Evolutionary conservation across 75 land plant genomes (phyloP).

Genomic region (Selaginella tamariscina): DNA sequence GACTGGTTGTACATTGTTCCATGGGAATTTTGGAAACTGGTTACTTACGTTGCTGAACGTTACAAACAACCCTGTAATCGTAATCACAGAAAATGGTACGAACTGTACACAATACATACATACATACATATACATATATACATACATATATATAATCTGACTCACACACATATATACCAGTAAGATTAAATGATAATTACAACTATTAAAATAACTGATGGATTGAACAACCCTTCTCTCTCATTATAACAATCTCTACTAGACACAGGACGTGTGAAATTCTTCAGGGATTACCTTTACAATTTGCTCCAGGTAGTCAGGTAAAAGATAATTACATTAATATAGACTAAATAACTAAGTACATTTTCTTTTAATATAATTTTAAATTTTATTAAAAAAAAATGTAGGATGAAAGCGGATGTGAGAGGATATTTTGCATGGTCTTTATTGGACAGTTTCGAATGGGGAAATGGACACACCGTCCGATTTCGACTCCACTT

Average conservation of each 20-base stretch:
- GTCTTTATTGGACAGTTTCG: too few species aligned
- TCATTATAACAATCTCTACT: conserved; percentile 9
- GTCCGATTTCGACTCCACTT: too few species aligned
- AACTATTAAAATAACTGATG: conserved; percentile 18
- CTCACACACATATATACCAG: background rate
- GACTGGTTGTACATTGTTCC: conserved; percentile 49
- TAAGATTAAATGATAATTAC: too few species aligned
- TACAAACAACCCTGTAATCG: conserved; percentile 44
- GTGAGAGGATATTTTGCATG: too few species aligned
- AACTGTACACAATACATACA: background rate
- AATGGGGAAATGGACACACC: too few species aligned
- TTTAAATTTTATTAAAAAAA: too few species aligned
- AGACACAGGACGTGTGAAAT: conserved; percentile 16
- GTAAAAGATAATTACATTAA: too few species aligned
- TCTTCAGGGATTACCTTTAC: conserved; percentile 7
- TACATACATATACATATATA: too few species aligned
- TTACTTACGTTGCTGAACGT: conserved; percentile 34
- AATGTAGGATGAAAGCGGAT: too few species aligned
- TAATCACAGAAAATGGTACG: conserved; percentile 61
- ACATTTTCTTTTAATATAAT: too few species aligned
- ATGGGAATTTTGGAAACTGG: conserved; percentile 31
- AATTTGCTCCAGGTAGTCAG: conserved; percentile 16
- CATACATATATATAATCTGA: background rate
- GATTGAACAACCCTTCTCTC: background rate
- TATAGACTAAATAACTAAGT: too few species aligned